Evolutionary conservation across 148 eudicot species (phyloP), one percentile per base, ranked within the genome.

Genomic region (Chenopodium album): DNA sequence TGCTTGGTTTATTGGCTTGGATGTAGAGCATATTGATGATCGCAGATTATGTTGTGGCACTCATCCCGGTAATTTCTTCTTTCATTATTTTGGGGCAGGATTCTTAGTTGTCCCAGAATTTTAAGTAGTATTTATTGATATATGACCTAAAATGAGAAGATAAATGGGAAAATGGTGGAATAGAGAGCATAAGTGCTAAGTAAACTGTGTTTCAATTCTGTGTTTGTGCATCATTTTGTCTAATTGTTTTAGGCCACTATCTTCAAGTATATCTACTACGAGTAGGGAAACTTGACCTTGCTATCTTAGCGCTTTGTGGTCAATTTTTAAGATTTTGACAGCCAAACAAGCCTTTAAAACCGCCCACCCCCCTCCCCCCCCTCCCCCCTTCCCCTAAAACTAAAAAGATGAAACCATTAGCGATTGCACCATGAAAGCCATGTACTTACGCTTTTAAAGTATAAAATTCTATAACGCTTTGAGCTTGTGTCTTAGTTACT

Each of bases 1-100:
- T 56, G 83, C 98, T 31, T 94, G 98, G 98, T 89, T 94, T 82
- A 94, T 94, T 81, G 98, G 98, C 23, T 84, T 94, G 88, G 98
- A 94, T 78, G 96, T 91, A 44, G 93, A 92, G 78, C 98, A 94
- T 67, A 87, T 94, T 52, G 96, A 94, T 84, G 98, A 94, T 76
- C 85, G 98, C 29, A 87, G 93, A 86, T 81, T 94, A 63, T 94
- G 98, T n/a, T 94, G 98, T 80, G 98, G 98, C 66, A 94, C 98
- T 73, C 91, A 94, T 59, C 96, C 96, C 62, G 94, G 96, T 92
- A 87, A 84, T 37, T 56, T 75, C 74, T 82, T 73, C 46, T 28
- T 26, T 67, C 56, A 4, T 63, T 54, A 48, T 71, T 62, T 37
- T 20, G 16, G 29, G 19, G 12, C 20, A 52, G 28, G 65, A 50